Evolutionary conservation across 2,329 filamentous ascomycete genomes (phyloP).

Genomic region (Pseudopithomyces chartarum): DNA sequence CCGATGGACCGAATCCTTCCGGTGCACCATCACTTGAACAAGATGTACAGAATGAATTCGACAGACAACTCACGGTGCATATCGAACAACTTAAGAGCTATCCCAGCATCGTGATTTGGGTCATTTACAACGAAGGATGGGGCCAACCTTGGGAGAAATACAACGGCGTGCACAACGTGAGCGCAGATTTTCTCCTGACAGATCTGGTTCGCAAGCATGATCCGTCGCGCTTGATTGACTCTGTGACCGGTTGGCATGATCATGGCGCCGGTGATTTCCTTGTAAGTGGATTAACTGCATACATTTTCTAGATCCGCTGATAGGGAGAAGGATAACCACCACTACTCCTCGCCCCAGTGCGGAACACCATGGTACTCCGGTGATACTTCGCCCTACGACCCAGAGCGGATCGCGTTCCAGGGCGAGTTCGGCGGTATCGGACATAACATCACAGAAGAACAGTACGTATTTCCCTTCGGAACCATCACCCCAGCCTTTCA

Average conservation of each 20-base stretch:
- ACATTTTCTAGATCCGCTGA: not conserved
- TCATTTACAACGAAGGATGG: conserved; percentile 76
- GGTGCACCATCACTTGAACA: not conserved
- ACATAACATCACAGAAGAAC: conserved; percentile 64
- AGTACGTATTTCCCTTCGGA: conserved; percentile 51
- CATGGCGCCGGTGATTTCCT: conserved; percentile 69
- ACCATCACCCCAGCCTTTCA: not conserved
- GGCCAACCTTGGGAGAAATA: conserved; percentile 58
- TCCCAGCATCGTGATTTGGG: conserved; percentile 69
- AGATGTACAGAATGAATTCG: conserved; percentile 67
- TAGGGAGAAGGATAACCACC: conserved; percentile 69
- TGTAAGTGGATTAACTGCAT: conserved; percentile 9
- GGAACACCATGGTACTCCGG: conserved; percentile 71
- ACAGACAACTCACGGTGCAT: conserved; percentile 65
- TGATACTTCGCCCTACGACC: conserved; percentile 58
- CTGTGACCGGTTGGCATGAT: conserved; percentile 69
- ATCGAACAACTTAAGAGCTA: conserved; percentile 68
- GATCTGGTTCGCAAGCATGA: conserved; percentile 62
- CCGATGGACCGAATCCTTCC: conserved; percentile 22
- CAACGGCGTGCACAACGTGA: conserved; percentile 47
- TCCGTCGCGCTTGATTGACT: conserved; percentile 66
- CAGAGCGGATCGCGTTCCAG: conserved; percentile 67
- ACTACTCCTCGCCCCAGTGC: conserved; percentile 74
- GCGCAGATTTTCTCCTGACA: conserved; percentile 59
- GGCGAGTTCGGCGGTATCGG: conserved; percentile 75